Base-by-base conservation (phyloP, 768 basidiomycete species). In the Mycena epipterygia region DNA sequence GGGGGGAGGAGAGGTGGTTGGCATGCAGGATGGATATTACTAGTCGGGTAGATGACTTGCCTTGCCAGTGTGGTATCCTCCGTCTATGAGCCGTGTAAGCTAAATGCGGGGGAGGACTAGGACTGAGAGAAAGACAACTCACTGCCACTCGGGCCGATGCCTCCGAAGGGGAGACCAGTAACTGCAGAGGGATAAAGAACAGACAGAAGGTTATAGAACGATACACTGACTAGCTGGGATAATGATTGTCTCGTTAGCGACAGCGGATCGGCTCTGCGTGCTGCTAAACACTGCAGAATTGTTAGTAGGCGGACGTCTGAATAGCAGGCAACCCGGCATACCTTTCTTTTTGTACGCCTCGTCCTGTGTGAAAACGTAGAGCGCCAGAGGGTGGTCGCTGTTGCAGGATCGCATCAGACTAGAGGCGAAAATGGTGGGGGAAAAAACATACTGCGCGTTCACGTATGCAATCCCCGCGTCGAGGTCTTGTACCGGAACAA, bases 291-390 rank as follows among this genome's bases (percentile, higher is more conserved):
- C 92, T 94, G 64, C 8, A 44, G n/a, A 44, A 35, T 55, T 32
- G 27, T 30, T 55, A 33, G n/a, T n/a, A n/a, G 55, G 14, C 35
- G 6, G 35, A 27, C 41, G 35, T 17, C 9, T 17, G 42, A 27
- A n/a, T n/a, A n/a, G 62, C 11, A 12, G 21, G 52, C 17, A 21
- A 9, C 21, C 21, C 5, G 25, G 66, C 79, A 30, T 61, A 90
- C 93, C 89, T 79, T 91, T 91, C 27, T 84, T 78, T 80, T 93
- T 93, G 75, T 91, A 84, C 23, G 79, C 79, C 1, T 83, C 66
- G 71, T 91, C 87, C 68, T 87, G 81, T 1, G 92, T 86, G 80
- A 96, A 96, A 37, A 94, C 89, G 74, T 96, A 95, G 12, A 96
- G 79, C 2, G 90, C 87, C 21, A 96, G 86, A 6, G 95, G 93